Conservation (phyloP, 2,329 filamentous ascomycete genomes). For the Fonsecaea pedrosoi region DNA sequence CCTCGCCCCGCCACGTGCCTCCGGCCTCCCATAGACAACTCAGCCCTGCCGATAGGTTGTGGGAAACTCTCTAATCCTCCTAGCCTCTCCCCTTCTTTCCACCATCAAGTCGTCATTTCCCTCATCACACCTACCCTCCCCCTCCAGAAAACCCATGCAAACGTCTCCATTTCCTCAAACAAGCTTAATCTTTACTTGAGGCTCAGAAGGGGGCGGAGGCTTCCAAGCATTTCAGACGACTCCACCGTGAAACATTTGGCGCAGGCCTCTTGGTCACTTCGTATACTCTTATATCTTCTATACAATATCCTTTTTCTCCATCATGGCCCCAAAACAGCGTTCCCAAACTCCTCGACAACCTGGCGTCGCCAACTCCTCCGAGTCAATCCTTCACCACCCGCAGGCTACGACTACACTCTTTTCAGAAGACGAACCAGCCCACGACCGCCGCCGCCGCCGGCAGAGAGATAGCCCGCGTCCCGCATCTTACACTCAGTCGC, state of each 20-base stretch:
- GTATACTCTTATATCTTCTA: conserved; percentile 39
- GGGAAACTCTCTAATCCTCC: conserved; percentile 30
- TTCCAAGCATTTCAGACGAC: conserved; percentile 37
- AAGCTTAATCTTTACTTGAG: conserved; percentile 41
- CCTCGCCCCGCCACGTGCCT: conserved; percentile 35
- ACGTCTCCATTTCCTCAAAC: conserved; percentile 38
- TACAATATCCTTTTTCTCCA: conserved; percentile 32
- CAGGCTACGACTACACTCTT: conserved; percentile 28
- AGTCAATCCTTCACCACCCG: conserved; percentile 28
- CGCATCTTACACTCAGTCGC: conserved; percentile 27
- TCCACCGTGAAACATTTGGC: conserved; percentile 39
- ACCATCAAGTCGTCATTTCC: conserved; percentile 40
- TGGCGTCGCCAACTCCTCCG: conserved; percentile 27
- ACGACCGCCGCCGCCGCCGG: conserved; percentile 26
- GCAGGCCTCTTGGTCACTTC: conserved; percentile 36
- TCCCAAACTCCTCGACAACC: conserved; percentile 36
- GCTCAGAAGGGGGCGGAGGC: conserved; percentile 42
- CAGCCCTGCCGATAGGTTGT: conserved; percentile 36
- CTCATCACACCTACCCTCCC: conserved; percentile 35
- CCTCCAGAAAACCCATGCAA: conserved; percentile 34
- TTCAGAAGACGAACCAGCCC: conserved; percentile 25
- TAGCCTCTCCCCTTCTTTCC: conserved; percentile 34
- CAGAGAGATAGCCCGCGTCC: conserved; percentile 29
- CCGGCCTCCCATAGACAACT: conserved; percentile 29
- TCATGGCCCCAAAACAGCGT: conserved; percentile 40